phyloP scores from a whole-genome alignment of 108 stramenopile genomes.

The Pseudonitzschia delicatissima region DNA sequence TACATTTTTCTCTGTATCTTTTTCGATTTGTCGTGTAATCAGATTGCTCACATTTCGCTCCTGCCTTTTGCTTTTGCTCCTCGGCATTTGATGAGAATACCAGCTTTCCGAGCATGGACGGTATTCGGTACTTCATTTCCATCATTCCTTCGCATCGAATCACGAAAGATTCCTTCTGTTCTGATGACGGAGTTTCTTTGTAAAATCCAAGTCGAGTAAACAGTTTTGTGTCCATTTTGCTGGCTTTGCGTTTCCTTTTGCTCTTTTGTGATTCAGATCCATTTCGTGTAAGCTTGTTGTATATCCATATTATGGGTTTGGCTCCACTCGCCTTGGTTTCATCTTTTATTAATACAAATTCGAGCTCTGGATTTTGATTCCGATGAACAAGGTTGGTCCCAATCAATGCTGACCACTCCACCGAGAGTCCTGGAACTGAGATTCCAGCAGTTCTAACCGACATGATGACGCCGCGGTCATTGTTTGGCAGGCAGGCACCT shows the following conservation, averaged over 20 bases:
- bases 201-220: constrained; percentile 6
- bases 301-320: constrained; percentile 24
- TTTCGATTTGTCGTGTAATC: constrained; percentile 11
- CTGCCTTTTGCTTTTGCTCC: not conserved
- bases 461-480: not conserved
- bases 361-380: constrained; percentile 2
- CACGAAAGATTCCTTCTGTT: not conserved
- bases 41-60: constrained; percentile 3
- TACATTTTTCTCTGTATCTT: constrained; percentile 7
- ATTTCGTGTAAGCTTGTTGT: constrained; percentile 22
- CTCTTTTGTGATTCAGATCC: not conserved
- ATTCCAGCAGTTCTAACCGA: constrained; percentile 25
- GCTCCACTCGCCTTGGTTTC: constrained; percentile 9
- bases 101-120: not conserved
- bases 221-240: not conserved
- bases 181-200: not conserved
- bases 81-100: constrained; percentile 3
- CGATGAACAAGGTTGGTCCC: constrained; percentile 19
- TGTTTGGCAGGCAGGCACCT: not conserved
- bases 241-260: not conserved
- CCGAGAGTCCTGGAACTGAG: constrained; percentile 20
- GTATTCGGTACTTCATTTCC: constrained; percentile 20
- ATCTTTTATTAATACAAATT: constrained; percentile 23
- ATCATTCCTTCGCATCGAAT: constrained; percentile 10
- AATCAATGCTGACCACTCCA: constrained; percentile 25